Evolutionary conservation across 768 basidiomycete species (phyloP), one percentile per base, ranked within the genome.

Genomic region (Rickenella mellea): DNA sequence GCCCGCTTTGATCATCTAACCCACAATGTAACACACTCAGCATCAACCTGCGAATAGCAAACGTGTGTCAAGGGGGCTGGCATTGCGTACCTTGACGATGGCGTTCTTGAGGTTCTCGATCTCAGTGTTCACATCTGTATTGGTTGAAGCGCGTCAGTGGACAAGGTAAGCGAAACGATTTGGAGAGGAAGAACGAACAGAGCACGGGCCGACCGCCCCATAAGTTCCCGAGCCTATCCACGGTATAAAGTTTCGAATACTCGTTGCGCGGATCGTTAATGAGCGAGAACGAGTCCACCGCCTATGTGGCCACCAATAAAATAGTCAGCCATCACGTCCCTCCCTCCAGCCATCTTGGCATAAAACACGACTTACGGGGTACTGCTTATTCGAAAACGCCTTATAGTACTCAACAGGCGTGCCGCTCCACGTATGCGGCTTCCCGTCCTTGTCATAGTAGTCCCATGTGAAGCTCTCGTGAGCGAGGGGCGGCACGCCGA

Each of bases 211-310:
- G 71, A 5, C 80, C 90, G 46, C 85, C 86, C 82, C 85, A 90
- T 39, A 98, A 67, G 54, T 97, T 97, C 12, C 93, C 93, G 27
- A 97, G 78, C 54, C 87, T 83, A 53, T 93, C 80, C 14, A 97
- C 91, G 1, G 90, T 90, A 65, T 93, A 93, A 12, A 94, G 70
- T 60, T 79, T 83, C 39, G 71, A 72, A 59, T 83, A 90, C 15
- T 67, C 66, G 56, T 97, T 93, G 20, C 94, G 76, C 8, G 94
- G 93, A 57, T 98, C 94, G 53, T 98, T 83, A 60, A 98, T 90
- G 10, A 98, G 73, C 27, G 91, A 94, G 71, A 98, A 94, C 2
- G 73, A 80, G 20, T 91, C 85, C 3, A 68, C 56, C 2, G 80
- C 78, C 76, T 85, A 41, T 15, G 40, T 28, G 42, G 15, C 26